phyloP scores from a whole-genome alignment of 2,329 filamentous ascomycete species.

The Fusarium poae region DNA sequence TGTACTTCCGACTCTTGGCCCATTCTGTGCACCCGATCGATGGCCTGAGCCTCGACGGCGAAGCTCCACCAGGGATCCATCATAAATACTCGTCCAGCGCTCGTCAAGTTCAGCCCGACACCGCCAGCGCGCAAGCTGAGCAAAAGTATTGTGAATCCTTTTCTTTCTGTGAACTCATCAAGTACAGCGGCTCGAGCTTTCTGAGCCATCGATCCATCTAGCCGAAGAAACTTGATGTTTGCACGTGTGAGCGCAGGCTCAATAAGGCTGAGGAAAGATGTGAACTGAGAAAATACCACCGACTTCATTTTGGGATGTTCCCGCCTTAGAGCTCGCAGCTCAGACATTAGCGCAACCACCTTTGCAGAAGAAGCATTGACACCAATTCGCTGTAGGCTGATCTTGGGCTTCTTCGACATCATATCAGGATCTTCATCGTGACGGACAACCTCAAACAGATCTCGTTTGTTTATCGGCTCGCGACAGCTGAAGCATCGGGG shows the following conservation, averaged over 20 bases:
- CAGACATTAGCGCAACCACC: slow-evolving; percentile 80
- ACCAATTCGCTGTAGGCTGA: slow-evolving; percentile 71
- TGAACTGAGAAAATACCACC: slow-evolving; percentile 97
- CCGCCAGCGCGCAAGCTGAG: slow-evolving; percentile 91
- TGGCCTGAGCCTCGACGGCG: slow-evolving; percentile 95
- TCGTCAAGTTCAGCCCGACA: slow-evolving; percentile 92
- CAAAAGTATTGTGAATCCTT: slow-evolving; percentile 79
- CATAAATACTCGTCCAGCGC: slow-evolving; percentile 92
- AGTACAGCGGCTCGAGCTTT: slow-evolving; percentile 85
- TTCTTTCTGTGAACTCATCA: slow-evolving; percentile 72
- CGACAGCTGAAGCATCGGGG: slow-evolving; percentile 94
- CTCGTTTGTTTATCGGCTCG: slow-evolving; percentile 81
- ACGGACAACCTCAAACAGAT: slow-evolving; percentile 92
- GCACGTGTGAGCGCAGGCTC: slow-evolving; percentile 80
- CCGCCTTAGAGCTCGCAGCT: slow-evolving; percentile 77
- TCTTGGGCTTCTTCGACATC: slow-evolving; percentile 61
- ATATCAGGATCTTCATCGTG: slow-evolving; percentile 73
- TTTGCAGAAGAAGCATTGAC: slow-evolving; percentile 85
- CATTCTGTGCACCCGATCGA: slow-evolving; percentile 97
- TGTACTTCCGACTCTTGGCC: slow-evolving; percentile 89
- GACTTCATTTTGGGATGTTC: slow-evolving; percentile 81
- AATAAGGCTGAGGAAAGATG: slow-evolving; percentile 93
- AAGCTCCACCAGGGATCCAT: slow-evolving; percentile 99
- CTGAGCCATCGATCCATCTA: slow-evolving; percentile 92
- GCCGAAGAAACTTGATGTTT: slow-evolving; percentile 83